Conservation (phyloP, 2,329 filamentous ascomycete species). For the Chalaropsis ovoidea region DNA sequence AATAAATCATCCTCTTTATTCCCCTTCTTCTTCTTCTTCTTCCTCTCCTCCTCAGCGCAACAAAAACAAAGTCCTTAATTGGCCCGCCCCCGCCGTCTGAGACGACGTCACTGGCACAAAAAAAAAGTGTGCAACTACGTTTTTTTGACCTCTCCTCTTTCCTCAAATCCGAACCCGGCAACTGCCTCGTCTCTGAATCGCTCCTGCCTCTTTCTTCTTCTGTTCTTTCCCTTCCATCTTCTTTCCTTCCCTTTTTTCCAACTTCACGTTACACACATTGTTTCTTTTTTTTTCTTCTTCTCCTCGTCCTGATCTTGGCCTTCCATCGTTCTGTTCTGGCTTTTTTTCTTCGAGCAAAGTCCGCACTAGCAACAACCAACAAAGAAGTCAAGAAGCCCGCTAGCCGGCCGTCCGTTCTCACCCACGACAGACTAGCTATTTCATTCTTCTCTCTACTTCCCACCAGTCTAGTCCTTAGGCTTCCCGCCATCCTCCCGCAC, state of each 20-base stretch:
- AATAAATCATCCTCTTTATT: too few relatives aligned
- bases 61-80: neutral
- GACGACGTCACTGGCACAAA: neutral
- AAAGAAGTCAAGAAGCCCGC: neutral
- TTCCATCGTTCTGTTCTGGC: neutral
- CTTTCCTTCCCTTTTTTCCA: neutral
- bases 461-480: neutral
- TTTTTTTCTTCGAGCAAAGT: constrained; percentile 5
- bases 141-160: neutral
- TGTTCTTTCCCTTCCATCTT: neutral
- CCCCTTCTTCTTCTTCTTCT: neutral
- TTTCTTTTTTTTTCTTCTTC: neutral
- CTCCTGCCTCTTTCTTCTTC: neutral
- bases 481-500: neutral
- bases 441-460: neutral
- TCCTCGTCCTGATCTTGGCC: neutral
- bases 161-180: neutral
- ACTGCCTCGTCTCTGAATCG: neutral
- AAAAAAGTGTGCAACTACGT: neutral
- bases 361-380: neutral
- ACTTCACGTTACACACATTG: neutral
- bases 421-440: neutral
- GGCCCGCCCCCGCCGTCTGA: neutral
- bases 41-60: neutral
- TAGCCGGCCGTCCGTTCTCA: neutral